Percentiles rank a stretch among this genome's conserved stretches.
These are phyloP conservation scores for Suillus subaureus DNA, from an alignment of 768 basidiomycete genomes.

Conservation along the genomic window DNA sequence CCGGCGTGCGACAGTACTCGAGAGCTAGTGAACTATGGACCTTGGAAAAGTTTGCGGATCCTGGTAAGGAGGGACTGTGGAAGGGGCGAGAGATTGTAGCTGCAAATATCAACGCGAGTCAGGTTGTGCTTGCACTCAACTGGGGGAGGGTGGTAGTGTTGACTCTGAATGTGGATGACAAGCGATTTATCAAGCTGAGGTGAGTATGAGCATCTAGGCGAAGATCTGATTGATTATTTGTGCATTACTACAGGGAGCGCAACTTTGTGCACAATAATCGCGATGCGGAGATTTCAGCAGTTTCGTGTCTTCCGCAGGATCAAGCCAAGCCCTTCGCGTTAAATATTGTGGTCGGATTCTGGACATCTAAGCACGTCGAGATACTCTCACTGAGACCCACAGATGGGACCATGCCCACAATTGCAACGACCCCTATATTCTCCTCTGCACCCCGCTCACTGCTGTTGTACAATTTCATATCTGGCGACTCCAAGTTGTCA, in stretches of 20 bases:
- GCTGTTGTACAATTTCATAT: constrained; percentile 62
- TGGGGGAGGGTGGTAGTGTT: constrained; percentile 56
- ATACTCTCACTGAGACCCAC: constrained; percentile 45
- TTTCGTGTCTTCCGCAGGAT: constrained; percentile 66
- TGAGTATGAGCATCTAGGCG: not conserved
- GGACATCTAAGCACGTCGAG: constrained; percentile 67
- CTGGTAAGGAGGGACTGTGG: constrained; percentile 22
- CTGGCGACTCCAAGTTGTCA: constrained; percentile 35
- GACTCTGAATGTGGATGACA: constrained; percentile 47
- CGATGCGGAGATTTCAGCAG: constrained; percentile 62
- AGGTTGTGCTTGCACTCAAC: constrained; percentile 62
- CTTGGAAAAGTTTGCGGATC: constrained; percentile 29
- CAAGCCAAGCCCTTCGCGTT: constrained; percentile 46
- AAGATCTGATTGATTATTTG: not conserved
- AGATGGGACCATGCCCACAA: constrained; percentile 19
- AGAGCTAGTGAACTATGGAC: constrained; percentile 45
- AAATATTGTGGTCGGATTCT: constrained; percentile 69
- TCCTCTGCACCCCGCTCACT: constrained; percentile 47
- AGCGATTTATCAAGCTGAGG: constrained; percentile 34
- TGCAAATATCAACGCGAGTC: constrained; percentile 69
- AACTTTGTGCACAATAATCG: constrained; percentile 26
- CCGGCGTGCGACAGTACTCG: constrained; percentile 41
- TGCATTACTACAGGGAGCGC: constrained; percentile 8
- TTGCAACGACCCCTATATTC: constrained; percentile 35
- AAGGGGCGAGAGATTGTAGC: constrained; percentile 55